A percentile compares a stretch with the other conserved stretches of the same genome.
Evolutionary conservation across 345 rosid genomes (phyloP).

Genomic region (Citrus trifoliata): DNA sequence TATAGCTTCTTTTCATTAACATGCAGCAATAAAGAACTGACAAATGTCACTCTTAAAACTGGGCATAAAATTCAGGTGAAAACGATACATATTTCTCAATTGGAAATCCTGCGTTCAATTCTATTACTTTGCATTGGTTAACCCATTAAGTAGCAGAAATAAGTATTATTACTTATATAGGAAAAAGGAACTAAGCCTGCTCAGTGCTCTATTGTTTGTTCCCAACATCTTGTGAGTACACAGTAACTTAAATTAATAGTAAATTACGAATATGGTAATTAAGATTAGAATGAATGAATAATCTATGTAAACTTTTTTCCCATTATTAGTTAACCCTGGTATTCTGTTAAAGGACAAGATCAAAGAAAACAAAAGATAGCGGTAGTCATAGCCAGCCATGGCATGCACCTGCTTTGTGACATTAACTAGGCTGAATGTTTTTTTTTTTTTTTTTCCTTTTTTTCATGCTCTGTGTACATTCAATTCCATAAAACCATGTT

Average conservation of each 20-base stretch:
- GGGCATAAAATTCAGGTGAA: background rate
- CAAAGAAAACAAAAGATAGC: background rate
- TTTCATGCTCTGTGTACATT: background rate
- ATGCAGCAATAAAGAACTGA: background rate
- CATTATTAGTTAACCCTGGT: background rate
- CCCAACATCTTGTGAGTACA: background rate
- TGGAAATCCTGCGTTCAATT: background rate
- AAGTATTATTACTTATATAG: no score
- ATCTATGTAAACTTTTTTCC: no score
- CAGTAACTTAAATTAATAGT: background rate
- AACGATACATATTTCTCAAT: no score
- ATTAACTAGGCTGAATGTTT: background rate
- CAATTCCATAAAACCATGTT: background rate
- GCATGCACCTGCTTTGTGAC: background rate
- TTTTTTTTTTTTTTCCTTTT: background rate
- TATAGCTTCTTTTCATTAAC: background rate
- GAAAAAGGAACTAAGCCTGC: background rate
- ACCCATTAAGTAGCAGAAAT: background rate
- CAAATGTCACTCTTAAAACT: background rate
- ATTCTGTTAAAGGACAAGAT: background rate
- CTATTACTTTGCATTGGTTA: background rate
- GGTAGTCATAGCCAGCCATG: background rate
- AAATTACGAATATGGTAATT: no score
- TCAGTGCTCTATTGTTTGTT: background rate
- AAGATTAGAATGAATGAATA: background rate